Base-by-base conservation (phyloP, 441 rosid species). In the Hypseocharis bilobata region DNA sequence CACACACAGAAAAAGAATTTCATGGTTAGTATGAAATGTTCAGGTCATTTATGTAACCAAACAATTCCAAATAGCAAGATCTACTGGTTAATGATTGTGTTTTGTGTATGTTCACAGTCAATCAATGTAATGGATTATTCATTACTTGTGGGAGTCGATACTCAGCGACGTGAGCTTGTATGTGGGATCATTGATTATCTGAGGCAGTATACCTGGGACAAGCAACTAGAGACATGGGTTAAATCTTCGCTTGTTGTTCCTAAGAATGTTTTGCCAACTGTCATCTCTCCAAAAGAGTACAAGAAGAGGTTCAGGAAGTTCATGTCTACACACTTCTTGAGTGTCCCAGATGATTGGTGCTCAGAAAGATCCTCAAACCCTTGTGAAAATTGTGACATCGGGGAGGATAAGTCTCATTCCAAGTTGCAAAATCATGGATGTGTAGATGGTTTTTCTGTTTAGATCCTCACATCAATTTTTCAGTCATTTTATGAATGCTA, bases 91-190 rank as follows among this genome's bases (percentile, higher is more conserved):
- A 56, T 45, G 27, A 30, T 14, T 63, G n/a, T 17, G 6, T 11
- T 51, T 27, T 10, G 64, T 71, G 58, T 52, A 60, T 67, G 27
- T 60, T 67, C 72, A 76, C 86, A 94, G 98, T 81, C 84, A 3
- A 84, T 89, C 71, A 88, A 94, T 69, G 99, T 94, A 55, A 94
- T 94, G 98, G 99, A 94, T 76, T 94, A 94, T 79, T 94, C 98
- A 6, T 74, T 91, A 61, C 88, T 94, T 58, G 92, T 91, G 66
- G 98, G 94, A 64, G 96, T 94, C 20, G 99, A 94, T 51, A 70
- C 69, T 13, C 79, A 83, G 76, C 70, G 73, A 47, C 84, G 44
- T 28, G 96, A 85, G 80, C 96, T 91, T 68, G 97, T 89, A 29
- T 89, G 97, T 66, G 99, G 99, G 72, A 94, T 94, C 29, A 94